Evolutionary conservation across 2,329 filamentous ascomycete genomes (phyloP), one percentile per base, ranked within the genome.

Genomic region (Leptographium wingfieldii): DNA sequence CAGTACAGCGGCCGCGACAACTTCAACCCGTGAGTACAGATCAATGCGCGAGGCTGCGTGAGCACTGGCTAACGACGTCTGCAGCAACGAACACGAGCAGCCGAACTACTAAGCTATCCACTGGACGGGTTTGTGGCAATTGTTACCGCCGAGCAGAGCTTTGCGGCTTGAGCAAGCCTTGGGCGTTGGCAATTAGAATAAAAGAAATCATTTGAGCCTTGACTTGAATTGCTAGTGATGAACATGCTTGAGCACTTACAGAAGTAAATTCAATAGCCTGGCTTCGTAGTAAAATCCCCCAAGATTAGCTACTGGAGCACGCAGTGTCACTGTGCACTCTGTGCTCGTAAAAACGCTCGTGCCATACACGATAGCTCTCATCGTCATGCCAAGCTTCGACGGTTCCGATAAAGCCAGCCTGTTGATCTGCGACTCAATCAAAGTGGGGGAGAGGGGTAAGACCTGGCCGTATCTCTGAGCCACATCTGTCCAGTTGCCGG

Each of bases 1-100:
- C 83, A 86, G 69, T 86, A 87, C 70, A 75, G 77, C 55, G 66
- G 68, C 38, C 67, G 70, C 61, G 74, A 81, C 48, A 68, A 81
- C 67, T 86, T 80, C 67, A 74, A 85, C 71, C 82, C 82, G 78
- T 81, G 69, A 74, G 78, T 76, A 10, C 11, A 25, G 3, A 12
- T 27, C 25, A 3, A 40, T 1, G 19, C 19, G 12, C 5, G 40
- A 43, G 43, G 12, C 27, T 7, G 49, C 6, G 12, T 31, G 5
- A 6, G 14, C 5, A 56, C 11, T 19, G 12, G 10, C 46, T 57
- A 51, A 57, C 56, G 51, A 4, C 7, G 16, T 14, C 3, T 14
- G 1, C 40, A 58, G 48, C 48, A 58, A 53, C 56, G 33, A 58
- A n/a, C 22, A 35, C 56, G 2, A 52, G 31, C 31, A 40, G 56